Evolutionary conservation across 345 rosid species (phyloP).

Genomic region (Euphorbia pulcherrima): DNA sequence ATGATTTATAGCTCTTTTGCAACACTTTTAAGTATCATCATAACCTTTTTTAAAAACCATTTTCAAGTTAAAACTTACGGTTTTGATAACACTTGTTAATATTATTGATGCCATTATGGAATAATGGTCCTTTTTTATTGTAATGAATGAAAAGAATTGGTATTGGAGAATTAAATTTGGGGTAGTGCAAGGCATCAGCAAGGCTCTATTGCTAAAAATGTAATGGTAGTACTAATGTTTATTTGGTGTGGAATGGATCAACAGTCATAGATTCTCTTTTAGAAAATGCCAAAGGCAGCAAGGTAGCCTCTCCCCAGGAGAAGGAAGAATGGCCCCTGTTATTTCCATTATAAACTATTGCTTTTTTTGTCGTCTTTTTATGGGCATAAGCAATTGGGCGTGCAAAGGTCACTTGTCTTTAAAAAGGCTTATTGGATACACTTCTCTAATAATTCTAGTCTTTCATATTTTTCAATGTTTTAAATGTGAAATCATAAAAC

Average conservation of each 20-base stretch:
- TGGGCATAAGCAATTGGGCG: neutral
- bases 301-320: too few relatives aligned
- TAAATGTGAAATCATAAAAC: too few relatives aligned
- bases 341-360: neutral
- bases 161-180: neutral
- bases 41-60: too few relatives aligned
- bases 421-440: neutral
- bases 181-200: neutral
- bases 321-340: slow-evolving; percentile 6
- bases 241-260: neutral
- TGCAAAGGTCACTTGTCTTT: neutral
- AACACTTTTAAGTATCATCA: too few relatives aligned
- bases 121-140: neutral
- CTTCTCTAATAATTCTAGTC: neutral
- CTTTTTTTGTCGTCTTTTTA: neutral
- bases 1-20: too few relatives aligned
- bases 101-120: slow-evolving; percentile 6
- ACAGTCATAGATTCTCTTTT: slow-evolving; percentile 13
- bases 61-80: too few relatives aligned
- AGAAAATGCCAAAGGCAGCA: slow-evolving; percentile 10
- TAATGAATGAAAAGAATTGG: neutral
- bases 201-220: neutral
- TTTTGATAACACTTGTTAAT: too few relatives aligned
- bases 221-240: neutral
- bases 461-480: too few relatives aligned